Percentiles rank a stretch among this genome's conserved stretches.
Evolutionary conservation across 768 basidiomycete species (phyloP).

Genomic region (Mycena vulgaris): DNA sequence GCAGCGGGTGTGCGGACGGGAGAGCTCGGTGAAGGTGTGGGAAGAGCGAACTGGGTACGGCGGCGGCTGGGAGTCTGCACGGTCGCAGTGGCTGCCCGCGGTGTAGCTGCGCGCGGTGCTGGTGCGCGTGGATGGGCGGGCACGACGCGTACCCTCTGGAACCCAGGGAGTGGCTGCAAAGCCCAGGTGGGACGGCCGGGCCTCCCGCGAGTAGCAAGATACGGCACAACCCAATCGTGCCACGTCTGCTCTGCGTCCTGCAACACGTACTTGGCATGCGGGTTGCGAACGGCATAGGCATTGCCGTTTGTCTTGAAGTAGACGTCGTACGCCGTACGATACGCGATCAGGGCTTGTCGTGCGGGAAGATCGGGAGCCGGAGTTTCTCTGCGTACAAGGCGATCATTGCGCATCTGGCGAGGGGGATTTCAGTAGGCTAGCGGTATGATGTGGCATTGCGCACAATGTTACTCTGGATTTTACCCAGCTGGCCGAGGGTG

Average conservation of each 20-base stretch:
- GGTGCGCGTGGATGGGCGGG: neutral
- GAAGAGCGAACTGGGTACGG: neutral
- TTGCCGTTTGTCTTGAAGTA: slow-evolving; percentile 9
- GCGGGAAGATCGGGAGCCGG: neutral
- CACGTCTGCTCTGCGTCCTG: slow-evolving; percentile 14
- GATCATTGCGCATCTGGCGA: neutral
- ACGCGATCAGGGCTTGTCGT: neutral
- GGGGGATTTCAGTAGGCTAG: neutral
- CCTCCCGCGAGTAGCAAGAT: neutral
- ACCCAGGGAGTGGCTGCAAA: slow-evolving; percentile 15
- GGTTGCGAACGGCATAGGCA: neutral
- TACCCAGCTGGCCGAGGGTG: neutral
- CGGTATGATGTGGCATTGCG: neutral
- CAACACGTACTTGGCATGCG: neutral
- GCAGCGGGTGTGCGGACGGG: neutral
- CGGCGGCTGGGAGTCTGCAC: neutral
- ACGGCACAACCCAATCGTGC: slow-evolving; percentile 11
- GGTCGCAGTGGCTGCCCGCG: neutral
- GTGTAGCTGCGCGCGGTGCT: no score
- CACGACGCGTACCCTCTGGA: neutral
- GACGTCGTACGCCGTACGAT: slow-evolving; percentile 2
- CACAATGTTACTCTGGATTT: neutral
- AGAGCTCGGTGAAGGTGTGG: slow-evolving; percentile 13
- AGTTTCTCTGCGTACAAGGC: neutral
- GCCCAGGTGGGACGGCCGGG: slow-evolving; percentile 9